Base-by-base conservation (phyloP, 1,284 basidiomycete species). In the Cutaneotrichosporon arboriforme region DNA sequence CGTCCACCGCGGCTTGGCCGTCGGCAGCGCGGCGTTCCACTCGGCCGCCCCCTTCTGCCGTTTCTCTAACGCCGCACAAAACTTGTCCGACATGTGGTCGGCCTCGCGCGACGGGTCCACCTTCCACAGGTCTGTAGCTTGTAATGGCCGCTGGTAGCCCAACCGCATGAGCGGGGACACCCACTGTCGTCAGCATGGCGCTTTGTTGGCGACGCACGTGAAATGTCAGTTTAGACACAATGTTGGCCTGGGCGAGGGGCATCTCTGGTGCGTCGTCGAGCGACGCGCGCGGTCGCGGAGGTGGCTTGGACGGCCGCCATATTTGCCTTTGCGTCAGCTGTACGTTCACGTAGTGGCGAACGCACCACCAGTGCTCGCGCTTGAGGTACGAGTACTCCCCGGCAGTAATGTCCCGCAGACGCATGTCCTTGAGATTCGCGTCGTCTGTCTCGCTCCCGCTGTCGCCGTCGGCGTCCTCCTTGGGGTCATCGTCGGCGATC, bases 71-170 rank as follows among this genome's bases (percentile, higher is more conserved):
- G 48, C 36, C 39, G 56, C 57, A 41, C 70, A 35, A 41, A 73
- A 71, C 54, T 76, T 76, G 8, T 71, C 68, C 4, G 83, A 80
- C 26, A 87, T 76, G 17, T 64, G 58, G 0, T 77, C 79, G 9
- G 83, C 68, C 55, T 71, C 64, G 23, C 81, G 79, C 9, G 77
- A 72, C 1, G 76, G 68, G 60, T 84, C 83, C 68, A 71, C 64
- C 46, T 66, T 82, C 83, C 84, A 86, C n/a, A 86, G 70, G 67
- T 87, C 85, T 0, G 84, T 81, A 0, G 84, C 84, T 68, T 86
- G 84, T 1, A 87, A 76, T 0, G 84, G 83, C 22, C 86, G 78
- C 64, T 85, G 83, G 66, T 84, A 87, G 0, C 66, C 66, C 33
- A 66, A 36, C 49, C 80, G 80, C 83, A 89, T 86, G 49, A 88